These are phyloP conservation scores for Harringtonia lauricola DNA, from an alignment of 2,329 filamentous ascomycete species.

Conservation along the genomic window DNA sequence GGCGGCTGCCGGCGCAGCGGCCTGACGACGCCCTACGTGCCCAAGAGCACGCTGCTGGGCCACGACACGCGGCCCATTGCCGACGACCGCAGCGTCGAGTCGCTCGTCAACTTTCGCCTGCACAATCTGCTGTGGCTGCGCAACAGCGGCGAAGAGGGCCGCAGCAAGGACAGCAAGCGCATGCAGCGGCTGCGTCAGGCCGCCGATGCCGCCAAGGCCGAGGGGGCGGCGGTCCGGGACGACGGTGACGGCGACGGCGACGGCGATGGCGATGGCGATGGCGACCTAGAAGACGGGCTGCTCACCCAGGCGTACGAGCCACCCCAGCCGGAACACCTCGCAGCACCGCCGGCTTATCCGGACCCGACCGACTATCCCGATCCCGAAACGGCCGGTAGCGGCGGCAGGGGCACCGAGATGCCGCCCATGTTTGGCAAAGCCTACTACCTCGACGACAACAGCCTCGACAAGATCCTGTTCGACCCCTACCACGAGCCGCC, in stretches of 20 bases:
- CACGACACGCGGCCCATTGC: slow-evolving; percentile 87
- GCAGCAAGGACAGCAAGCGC: slow-evolving; percentile 43
- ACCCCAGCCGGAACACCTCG: neutral
- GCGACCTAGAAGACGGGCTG: neutral
- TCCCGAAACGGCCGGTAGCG: slow-evolving; percentile 14
- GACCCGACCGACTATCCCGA: slow-evolving; percentile 18
- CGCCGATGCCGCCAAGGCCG: slow-evolving; percentile 46
- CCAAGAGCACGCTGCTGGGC: slow-evolving; percentile 77
- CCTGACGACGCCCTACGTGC: slow-evolving; percentile 69
- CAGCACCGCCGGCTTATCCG: neutral
- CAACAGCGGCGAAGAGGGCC: slow-evolving; percentile 44
- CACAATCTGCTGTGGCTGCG: slow-evolving; percentile 82
- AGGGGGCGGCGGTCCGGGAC: slow-evolving; percentile 17
- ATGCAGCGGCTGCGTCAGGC: slow-evolving; percentile 46
- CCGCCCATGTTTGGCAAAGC: slow-evolving; percentile 41
- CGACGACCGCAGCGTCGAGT: slow-evolving; percentile 82
- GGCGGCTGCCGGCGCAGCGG: slow-evolving; percentile 57
- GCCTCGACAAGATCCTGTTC: slow-evolving; percentile 46
- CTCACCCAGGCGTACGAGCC: too few relatives aligned
- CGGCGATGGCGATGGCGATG: too few relatives aligned
- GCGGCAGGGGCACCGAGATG: slow-evolving; percentile 1
- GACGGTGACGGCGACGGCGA: too few relatives aligned
- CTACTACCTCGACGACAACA: slow-evolving; percentile 50
- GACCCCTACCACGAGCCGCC: slow-evolving; percentile 45
- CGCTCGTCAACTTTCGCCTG: slow-evolving; percentile 78